Evolutionary conservation across 164 flowering plant genomes (phyloP), one percentile per base, ranked within the genome.

Genomic region (Amborella trichopoda): DNA sequence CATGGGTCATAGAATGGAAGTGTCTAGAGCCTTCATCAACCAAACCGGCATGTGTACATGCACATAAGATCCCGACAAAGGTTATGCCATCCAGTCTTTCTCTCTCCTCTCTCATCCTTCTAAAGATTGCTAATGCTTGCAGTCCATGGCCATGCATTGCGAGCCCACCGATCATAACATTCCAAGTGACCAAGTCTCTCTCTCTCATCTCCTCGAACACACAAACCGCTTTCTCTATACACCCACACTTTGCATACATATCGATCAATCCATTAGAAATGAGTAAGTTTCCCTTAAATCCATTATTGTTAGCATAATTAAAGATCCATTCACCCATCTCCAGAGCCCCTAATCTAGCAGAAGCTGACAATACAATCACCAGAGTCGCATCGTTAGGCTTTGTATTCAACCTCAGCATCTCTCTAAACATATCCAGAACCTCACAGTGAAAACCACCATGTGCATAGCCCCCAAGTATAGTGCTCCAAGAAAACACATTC

Each of bases 161-260:
- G 23, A 84, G 62, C 28, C 78, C 79, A 49, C 66, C 52, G 26
- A 84, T 77, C 1, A 84, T 53, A 19, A 75, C 49, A 52, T 81
- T 81, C 90, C 90, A 84, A 1, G 82, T 71, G 14, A 84, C 66
- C 58, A 81, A 26, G 63, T 84, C 90, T 59, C 68, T 84, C 14
- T 23, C 41, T 6, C 23, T 26, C 78, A 83, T 66, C 32, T 50
- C 46, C n/a, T 52, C 40, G 47, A 83, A 83, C 40, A 76, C 76
- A 22, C 44, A 41, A 14, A 75, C 16, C 2, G 87, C 71, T 43
- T 36, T 58, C 27, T 75, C 77, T 20, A 83, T 61, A 36, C 67
- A 36, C 26, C 94, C 89, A 59, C 89, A 80, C 62, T 76, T 83
- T 17, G 88, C 72, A 57, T 80, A 83, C 85, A 83, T 76, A 53